Conservation (phyloP, 225 moss, liverwort and hornwort species). For the Anthoceros angustus region DNA sequence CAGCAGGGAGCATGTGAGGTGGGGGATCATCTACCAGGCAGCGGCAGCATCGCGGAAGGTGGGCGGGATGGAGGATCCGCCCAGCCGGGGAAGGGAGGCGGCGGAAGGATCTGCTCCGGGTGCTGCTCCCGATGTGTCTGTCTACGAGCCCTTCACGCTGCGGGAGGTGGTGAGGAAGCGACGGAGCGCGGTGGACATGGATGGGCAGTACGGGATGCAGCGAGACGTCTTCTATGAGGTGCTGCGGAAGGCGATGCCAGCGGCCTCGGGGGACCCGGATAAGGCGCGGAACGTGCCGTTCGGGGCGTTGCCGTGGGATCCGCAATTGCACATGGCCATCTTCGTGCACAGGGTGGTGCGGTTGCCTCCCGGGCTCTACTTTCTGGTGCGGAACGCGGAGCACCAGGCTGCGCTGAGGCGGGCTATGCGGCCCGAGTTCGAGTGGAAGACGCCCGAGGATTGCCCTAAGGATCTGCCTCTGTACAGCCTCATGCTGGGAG, state of each 20-base stretch:
- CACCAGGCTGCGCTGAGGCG: slow-evolving; percentile 32
- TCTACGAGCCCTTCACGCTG: slow-evolving; percentile 47
- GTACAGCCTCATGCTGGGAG: slow-evolving; percentile 41
- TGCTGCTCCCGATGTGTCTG: slow-evolving; percentile 21
- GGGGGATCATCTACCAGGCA: slow-evolving; percentile 57
- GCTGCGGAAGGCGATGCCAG: slow-evolving; percentile 42
- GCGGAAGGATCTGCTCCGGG: slow-evolving; percentile 15
- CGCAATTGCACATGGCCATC: slow-evolving; percentile 56
- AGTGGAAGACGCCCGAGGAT: slow-evolving; percentile 42
- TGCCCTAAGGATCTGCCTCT: slow-evolving; percentile 40
- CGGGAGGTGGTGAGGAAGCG: slow-evolving; percentile 61
- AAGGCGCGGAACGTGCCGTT: slow-evolving; percentile 59
- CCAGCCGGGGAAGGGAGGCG: slow-evolving; percentile 15
- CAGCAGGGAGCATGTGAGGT: slow-evolving; percentile 64
- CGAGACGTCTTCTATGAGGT: slow-evolving; percentile 54
- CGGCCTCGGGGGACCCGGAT: slow-evolving; percentile 29
- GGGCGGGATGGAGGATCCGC: slow-evolving; percentile 15
- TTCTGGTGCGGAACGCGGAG: slow-evolving; percentile 43
- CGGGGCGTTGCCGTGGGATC: slow-evolving; percentile 46
- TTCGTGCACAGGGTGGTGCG: slow-evolving; percentile 69
- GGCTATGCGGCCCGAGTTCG: slow-evolving; percentile 34
- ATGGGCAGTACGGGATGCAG: slow-evolving; percentile 42
- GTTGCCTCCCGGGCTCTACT: slow-evolving; percentile 44
- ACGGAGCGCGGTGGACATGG: slow-evolving; percentile 74
- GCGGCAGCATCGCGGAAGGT: slow-evolving; percentile 48